Conservation (phyloP, 257 asterid species). For the Nicotiana tomentosiformis region DNA sequence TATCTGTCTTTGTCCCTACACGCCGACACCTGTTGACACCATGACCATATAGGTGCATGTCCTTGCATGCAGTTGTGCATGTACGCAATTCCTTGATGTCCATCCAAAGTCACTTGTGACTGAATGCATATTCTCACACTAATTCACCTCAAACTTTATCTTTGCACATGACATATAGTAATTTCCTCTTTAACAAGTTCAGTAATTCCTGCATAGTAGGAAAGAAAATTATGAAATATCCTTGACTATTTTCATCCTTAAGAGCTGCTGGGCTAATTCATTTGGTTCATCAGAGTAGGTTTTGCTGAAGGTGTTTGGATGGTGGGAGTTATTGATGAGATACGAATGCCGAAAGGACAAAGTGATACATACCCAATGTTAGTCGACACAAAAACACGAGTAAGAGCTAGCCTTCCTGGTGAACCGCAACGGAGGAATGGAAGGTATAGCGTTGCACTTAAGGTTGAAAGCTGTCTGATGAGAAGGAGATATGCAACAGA, state of each 20-base stretch:
- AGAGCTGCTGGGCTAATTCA: constrained; percentile 18
- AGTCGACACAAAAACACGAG: constrained; percentile 90
- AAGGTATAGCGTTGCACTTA: constrained; percentile 38
- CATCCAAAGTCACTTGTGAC: neutral
- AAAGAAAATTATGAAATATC: neutral
- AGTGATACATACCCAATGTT: constrained; percentile 44
- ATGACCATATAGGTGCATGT: neutral
- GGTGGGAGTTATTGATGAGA: constrained; percentile 86
- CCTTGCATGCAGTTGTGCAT: neutral
- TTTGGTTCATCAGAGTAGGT: constrained; percentile 55
- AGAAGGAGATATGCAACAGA: constrained; percentile 4
- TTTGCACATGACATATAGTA: neutral
- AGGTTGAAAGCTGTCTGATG: neutral
- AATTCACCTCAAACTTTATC: neutral
- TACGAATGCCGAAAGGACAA: constrained; percentile 55
- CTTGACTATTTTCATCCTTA: neutral
- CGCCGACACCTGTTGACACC: neutral
- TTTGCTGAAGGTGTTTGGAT: constrained; percentile 82
- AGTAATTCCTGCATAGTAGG: neutral
- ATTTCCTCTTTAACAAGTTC: neutral
- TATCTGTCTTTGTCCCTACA: neutral
- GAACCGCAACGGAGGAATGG: constrained; percentile 89
- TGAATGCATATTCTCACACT: neutral
- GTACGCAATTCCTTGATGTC: neutral
- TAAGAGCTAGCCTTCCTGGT: constrained; percentile 53